These are phyloP conservation scores for Canavalia ensiformis DNA, from an alignment of 306 rosid species.

Conservation along the genomic window DNA sequence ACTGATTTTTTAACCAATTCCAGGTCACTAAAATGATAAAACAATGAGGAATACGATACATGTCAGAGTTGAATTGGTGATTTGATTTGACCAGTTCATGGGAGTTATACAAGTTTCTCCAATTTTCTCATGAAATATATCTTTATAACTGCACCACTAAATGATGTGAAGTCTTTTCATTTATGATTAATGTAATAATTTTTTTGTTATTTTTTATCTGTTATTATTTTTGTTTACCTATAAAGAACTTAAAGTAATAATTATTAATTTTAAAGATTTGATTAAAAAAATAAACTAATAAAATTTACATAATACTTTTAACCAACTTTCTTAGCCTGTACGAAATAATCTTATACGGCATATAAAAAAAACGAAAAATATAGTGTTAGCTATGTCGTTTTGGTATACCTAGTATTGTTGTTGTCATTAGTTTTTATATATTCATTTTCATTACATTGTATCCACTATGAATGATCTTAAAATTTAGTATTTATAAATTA, in stretches of 20 bases:
- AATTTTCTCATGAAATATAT: background rate
- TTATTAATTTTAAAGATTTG: background rate
- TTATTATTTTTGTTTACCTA: too few relatives aligned
- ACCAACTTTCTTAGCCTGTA: too few relatives aligned
- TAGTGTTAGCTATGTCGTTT: too few relatives aligned
- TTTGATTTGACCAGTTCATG: conserved; percentile 28
- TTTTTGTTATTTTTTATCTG: background rate
- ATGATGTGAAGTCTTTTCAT: background rate
- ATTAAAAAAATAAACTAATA: too few relatives aligned
- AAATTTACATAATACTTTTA: too few relatives aligned
- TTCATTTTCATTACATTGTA: background rate
- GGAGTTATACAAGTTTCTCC: conserved; percentile 17
- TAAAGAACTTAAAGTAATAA: too few relatives aligned
- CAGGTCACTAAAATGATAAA: background rate
- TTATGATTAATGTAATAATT: background rate
- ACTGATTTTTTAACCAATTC: background rate
- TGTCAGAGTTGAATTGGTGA: conserved; percentile 22
- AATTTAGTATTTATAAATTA: too few relatives aligned
- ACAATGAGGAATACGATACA: background rate
- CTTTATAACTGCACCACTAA: background rate
- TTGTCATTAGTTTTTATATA: background rate
- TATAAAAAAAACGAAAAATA: too few relatives aligned
- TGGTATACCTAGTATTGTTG: too few relatives aligned
- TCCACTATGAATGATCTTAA: too few relatives aligned
- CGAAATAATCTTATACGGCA: too few relatives aligned